Evolutionary conservation across 805 yeast species (phyloP).

Genomic region (Torulaspora microellipsoides): DNA sequence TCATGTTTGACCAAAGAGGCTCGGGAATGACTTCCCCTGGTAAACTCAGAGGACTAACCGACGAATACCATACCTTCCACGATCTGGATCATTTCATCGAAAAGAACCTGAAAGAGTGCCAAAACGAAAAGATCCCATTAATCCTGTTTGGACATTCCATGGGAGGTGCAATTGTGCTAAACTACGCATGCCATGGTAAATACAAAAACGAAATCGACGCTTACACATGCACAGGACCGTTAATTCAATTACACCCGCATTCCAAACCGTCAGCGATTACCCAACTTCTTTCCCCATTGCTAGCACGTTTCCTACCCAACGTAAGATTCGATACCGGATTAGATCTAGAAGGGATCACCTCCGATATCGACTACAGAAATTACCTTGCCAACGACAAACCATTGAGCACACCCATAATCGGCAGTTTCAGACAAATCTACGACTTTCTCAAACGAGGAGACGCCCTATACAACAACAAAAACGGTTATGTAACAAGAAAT

Average conservation of each 20-base stretch:
- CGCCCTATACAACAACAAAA: conserved; percentile 39
- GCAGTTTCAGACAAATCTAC: conserved; percentile 51
- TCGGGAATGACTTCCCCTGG: conserved; percentile 62
- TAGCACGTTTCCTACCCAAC: conserved; percentile 43
- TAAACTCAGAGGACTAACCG: conserved; percentile 49
- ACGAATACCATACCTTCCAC: conserved; percentile 50
- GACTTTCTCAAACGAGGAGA: conserved; percentile 65
- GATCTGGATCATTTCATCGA: conserved; percentile 53
- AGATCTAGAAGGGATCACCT: conserved; percentile 50
- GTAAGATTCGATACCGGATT: conserved; percentile 52
- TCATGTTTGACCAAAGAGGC: conserved; percentile 72
- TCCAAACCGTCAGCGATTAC: conserved; percentile 50
- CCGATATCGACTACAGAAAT: conserved; percentile 43
- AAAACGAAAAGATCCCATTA: conserved; percentile 31
- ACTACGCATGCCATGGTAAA: conserved; percentile 56
- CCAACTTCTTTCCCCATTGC: conserved; percentile 40
- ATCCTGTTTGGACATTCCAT: conserved; percentile 67
- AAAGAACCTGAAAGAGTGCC: conserved; percentile 21
- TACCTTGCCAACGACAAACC: conserved; percentile 42
- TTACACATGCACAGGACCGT: conserved; percentile 54
- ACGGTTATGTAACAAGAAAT: conserved; percentile 34
- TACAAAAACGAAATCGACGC: conserved; percentile 44
- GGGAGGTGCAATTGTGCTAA: conserved; percentile 74
- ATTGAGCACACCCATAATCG: conserved; percentile 43
- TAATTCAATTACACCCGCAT: conserved; percentile 52